Evolutionary conservation across 345 rosid species (phyloP).

Genomic region (Salix suchowensis): DNA sequence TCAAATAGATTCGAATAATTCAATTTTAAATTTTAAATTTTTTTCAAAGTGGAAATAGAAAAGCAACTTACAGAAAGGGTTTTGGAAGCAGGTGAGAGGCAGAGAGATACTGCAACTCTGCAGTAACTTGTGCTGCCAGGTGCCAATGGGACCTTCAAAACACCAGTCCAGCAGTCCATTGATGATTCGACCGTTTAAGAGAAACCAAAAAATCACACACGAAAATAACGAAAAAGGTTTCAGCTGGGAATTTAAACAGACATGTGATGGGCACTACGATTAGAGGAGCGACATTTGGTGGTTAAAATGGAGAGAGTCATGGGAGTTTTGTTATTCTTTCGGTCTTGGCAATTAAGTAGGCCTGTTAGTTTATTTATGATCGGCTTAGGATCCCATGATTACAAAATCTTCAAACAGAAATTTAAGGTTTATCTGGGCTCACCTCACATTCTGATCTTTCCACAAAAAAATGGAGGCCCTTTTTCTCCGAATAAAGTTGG

Average conservation of each 20-base stretch:
- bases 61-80: slow-evolving; percentile 35
- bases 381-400: too few species aligned
- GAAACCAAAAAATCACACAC: not conserved
- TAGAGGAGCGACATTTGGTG: not conserved
- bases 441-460: not conserved
- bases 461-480: too few species aligned
- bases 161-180: slow-evolving; percentile 66
- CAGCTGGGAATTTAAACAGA: not conserved
- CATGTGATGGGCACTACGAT: not conserved
- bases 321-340: not conserved
- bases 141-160: slow-evolving; percentile 55
- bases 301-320: too few species aligned
- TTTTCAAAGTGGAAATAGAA: not conserved
- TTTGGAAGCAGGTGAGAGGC: slow-evolving; percentile 42
- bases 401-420: not conserved
- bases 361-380: not conserved
- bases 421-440: not conserved
- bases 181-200: not conserved
- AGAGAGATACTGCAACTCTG: slow-evolving; percentile 70
- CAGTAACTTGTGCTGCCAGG: slow-evolving; percentile 19
- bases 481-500: too few species aligned
- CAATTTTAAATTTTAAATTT: too few species aligned
- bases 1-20: not conserved
- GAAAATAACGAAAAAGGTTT: not conserved
- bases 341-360: not conserved